phyloP scores from a whole-genome alignment of 2,329 filamentous ascomycete genomes.

The Cordyceps cateniannulata region DNA sequence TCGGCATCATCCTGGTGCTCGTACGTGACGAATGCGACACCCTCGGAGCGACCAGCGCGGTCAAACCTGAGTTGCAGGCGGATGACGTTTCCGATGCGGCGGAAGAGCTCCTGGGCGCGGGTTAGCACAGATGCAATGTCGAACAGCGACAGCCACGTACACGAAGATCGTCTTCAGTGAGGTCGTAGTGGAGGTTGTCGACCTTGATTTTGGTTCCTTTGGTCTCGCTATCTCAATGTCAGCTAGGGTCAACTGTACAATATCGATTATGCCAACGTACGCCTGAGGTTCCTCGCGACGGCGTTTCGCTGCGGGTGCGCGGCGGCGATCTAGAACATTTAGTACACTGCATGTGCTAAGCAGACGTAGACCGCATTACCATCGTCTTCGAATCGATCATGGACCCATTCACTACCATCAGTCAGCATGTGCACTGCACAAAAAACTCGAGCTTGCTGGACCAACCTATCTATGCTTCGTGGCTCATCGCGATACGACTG shows the following conservation, averaged over 20 bases:
- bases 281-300: conserved; percentile 37
- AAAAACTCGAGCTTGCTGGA: not conserved
- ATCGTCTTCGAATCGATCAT: conserved; percentile 80
- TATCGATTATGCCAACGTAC: conserved; percentile 20
- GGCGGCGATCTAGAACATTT: conserved; percentile 30
- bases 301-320: conserved; percentile 35
- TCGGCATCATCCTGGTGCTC: conserved; percentile 62
- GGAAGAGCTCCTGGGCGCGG: conserved; percentile 64
- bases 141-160: conserved; percentile 37
- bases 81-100: conserved; percentile 64
- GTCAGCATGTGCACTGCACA: not conserved
- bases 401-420: conserved; percentile 74
- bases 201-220: conserved; percentile 68
- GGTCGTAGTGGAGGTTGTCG: conserved; percentile 88
- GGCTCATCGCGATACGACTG: conserved; percentile 57
- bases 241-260: conserved; percentile 14
- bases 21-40: conserved; percentile 79
- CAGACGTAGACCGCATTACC: conserved; percentile 33
- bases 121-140: not conserved
- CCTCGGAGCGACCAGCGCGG: conserved; percentile 80
- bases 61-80: conserved; percentile 74
- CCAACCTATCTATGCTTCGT: conserved; percentile 65
- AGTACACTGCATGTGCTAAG: conserved; percentile 15
- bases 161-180: conserved; percentile 76
- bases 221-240: conserved; percentile 35